Percentiles rank a stretch among this genome's conserved stretches.
These are phyloP conservation scores for Anisodus tanguticus DNA, from an alignment of 257 asterid genomes.

Conservation along the genomic window DNA sequence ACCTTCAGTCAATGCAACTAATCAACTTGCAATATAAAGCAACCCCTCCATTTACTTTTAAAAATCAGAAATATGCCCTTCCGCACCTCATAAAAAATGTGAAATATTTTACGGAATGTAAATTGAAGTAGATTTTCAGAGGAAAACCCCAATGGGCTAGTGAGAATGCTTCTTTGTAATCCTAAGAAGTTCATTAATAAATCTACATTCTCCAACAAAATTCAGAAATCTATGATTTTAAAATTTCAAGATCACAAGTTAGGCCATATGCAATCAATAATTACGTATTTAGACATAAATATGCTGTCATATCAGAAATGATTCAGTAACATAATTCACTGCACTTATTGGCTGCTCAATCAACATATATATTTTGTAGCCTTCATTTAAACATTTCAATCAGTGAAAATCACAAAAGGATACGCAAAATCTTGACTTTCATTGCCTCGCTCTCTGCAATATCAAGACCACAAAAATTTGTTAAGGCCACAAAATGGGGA, in stretches of 20 bases:
- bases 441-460: constrained; percentile 61
- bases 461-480: constrained; percentile 30
- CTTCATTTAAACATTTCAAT: neutral
- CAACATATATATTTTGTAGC: neutral
- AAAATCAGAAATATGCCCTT: neutral
- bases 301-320: neutral
- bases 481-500: neutral
- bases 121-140: neutral
- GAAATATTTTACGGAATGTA: neutral
- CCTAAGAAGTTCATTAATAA: too few relatives aligned
- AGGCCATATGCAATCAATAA: neutral
- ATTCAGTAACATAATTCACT: neutral
- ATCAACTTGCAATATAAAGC: neutral
- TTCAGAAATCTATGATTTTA: neutral
- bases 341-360: neutral
- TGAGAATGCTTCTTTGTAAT: neutral
- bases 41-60: neutral
- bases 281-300: neutral
- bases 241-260: neutral
- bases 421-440: constrained; percentile 87
- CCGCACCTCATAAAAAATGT: neutral
- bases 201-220: too few relatives aligned
- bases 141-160: neutral
- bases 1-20: neutral
- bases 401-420: constrained; percentile 53